Conservation (phyloP, 2,329 filamentous ascomycete species). For the Stachybotrys chlorohalonatus region DNA sequence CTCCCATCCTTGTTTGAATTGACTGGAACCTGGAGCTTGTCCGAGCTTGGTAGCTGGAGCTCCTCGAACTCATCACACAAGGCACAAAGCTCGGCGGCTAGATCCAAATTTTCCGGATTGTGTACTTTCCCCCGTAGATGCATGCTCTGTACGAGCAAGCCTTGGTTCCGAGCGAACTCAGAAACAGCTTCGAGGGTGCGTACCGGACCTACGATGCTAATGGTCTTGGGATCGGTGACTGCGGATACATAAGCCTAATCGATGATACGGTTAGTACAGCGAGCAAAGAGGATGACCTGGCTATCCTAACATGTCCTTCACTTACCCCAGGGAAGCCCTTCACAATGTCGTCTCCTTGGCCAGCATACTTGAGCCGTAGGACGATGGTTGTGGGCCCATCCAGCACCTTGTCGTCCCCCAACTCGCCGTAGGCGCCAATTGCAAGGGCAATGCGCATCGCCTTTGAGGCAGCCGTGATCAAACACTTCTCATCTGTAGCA, state of each 20-base stretch:
- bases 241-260: neutral
- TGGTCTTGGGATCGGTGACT: constrained; percentile 1
- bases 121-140: neutral
- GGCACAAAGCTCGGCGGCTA: neutral
- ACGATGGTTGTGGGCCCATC: neutral
- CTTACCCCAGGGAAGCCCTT: neutral
- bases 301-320: neutral
- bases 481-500: neutral
- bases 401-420: neutral
- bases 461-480: neutral
- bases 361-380: neutral
- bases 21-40: neutral
- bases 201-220: neutral
- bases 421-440: neutral
- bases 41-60: neutral
- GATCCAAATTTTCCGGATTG: neutral
- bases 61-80: neutral
- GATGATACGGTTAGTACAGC: neutral
- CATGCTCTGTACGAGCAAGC: neutral
- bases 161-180: neutral
- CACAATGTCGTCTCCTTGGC: neutral
- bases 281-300: too few relatives aligned
- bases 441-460: neutral
- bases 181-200: neutral
- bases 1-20: neutral